phyloP scores from a whole-genome alignment of 805 yeast genomes.

The Hanseniaspora hatyaiensis region DNA sequence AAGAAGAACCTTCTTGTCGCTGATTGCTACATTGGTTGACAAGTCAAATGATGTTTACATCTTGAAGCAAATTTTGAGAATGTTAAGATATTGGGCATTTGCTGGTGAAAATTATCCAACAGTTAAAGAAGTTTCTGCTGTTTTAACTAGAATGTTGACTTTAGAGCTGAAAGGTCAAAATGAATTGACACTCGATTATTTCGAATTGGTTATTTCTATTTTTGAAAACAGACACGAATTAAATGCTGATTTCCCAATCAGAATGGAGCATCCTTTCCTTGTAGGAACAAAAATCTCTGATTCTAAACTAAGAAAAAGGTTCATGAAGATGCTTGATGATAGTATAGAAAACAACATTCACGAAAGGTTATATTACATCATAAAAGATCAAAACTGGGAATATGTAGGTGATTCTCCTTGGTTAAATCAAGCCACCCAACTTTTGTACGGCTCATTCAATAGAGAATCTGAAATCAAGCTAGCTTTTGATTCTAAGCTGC shows the following conservation, averaged over 20 bases:
- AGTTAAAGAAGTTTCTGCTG: conserved; percentile 89
- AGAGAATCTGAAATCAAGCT: conserved; percentile 38
- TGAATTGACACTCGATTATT: conserved; percentile 62
- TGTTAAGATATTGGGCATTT: conserved; percentile 85
- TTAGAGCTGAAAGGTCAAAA: conserved; percentile 83
- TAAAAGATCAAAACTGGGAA: conserved; percentile 98
- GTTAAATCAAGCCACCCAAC: conserved; percentile 85
- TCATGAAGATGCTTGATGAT: conserved; percentile 67
- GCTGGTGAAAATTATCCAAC: conserved; percentile 84
- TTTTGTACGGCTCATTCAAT: conserved; percentile 69
- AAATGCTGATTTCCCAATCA: conserved; percentile 76
- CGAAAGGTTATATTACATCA: conserved; percentile 70
- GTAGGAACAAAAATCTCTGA: conserved; percentile 84
- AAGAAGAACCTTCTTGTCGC: conserved; percentile 72
- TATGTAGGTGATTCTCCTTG: conserved; percentile 83
- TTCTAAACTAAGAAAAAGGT: conserved; percentile 56
- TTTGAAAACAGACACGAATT: conserved; percentile 69
- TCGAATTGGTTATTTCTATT: conserved; percentile 74
- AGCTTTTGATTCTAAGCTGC: conserved; percentile 40
- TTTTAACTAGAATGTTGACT: conserved; percentile 82
- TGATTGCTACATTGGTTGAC: conserved; percentile 82
- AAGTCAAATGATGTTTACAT: conserved; percentile 70
- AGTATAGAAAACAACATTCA: conserved; percentile 68
- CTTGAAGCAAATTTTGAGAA: conserved; percentile 57
- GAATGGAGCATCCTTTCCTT: conserved; percentile 93